Base-by-base conservation (phyloP, 1,284 basidiomycete species). In the Cutaneotrichosporon daszewskae region DNA sequence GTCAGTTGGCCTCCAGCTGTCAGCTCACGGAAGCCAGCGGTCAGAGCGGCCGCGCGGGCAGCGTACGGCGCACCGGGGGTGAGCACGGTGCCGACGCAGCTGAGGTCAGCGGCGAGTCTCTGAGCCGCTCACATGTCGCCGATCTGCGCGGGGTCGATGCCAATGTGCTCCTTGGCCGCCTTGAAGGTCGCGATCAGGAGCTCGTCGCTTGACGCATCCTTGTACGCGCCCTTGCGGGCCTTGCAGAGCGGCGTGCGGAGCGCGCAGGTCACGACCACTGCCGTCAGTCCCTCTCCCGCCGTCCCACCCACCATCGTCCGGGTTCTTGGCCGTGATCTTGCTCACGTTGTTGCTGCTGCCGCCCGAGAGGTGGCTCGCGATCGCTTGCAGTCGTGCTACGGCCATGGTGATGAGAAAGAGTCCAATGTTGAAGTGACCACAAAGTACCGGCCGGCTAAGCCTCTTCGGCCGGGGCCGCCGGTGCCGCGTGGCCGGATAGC, bases 211-310 rank as follows among this genome's bases (percentile, higher is more conserved):
- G 47, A 37, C 4, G 49, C 46, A 42, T 58, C 51, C 40, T 50
- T 43, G 51, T 45, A 58, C 5, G 34, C 51, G 5, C 56, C 56
- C 48, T 52, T 55, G 32, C 53, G 53, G 16, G 56, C 56, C 43
- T 54, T 50, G 27, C 54, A 54, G 17, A 58, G 43, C n/a, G 56
- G 47, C 10, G 52, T 58, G 39, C 56, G 51, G 37, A 49, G 48
- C 26, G 56, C 56, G 37, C 49, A 55, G 18, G 49, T 51, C 24
- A 51, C 43, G 34, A 51, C 49, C 26, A 51, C 46, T 47, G 34
- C 27, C 34, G 25, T 37, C 29, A 32, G 13, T 24, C 16, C 16
- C 13, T 17, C 31, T 9, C 13, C 31, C 9, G 14, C 9, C 13
- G 34, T 16, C 11, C 6, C 8, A 24, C 44, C 41, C 27, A 46